These are phyloP conservation scores for Agrocybe pediades DNA, from an alignment of 768 basidiomycete genomes.

Conservation along the genomic window DNA sequence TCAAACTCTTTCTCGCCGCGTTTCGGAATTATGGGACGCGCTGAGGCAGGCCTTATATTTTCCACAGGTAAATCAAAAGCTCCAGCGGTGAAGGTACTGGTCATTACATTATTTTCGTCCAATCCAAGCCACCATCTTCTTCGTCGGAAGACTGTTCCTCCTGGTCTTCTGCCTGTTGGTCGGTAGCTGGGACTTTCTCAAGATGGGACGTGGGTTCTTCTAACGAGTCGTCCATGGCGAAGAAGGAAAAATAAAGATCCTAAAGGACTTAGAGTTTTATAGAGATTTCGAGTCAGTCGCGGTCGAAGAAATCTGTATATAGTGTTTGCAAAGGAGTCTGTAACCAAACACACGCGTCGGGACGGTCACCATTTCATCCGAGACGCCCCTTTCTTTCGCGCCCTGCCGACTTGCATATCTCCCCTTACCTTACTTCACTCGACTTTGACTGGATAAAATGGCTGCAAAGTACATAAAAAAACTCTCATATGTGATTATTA, in stretches of 20 bases:
- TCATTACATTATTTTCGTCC: conserved; percentile 74
- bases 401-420: no score
- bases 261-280: no score
- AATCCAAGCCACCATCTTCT: conserved; percentile 78
- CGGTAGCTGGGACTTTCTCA: conserved; percentile 26
- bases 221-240: conserved; percentile 62
- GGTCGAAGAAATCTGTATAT: no score
- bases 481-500: not conserved
- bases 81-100: not conserved
- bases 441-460: conserved; percentile 25
- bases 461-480: conserved; percentile 35
- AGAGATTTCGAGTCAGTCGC: not conserved
- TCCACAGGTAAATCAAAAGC: conserved; percentile 2
- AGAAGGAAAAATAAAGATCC: not conserved
- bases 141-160: conserved; percentile 57
- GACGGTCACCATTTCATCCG: no score
- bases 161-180: conserved; percentile 36
- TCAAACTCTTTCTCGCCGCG: conserved; percentile 99
- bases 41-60: conserved; percentile 34
- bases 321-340: no score
- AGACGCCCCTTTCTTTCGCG: no score
- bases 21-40: conserved; percentile 83
- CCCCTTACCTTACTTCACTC: no score
- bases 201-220: conserved; percentile 41
- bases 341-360: no score